Conservation (phyloP, 2,329 filamentous ascomycete species). For the Lanzia echinophila region DNA sequence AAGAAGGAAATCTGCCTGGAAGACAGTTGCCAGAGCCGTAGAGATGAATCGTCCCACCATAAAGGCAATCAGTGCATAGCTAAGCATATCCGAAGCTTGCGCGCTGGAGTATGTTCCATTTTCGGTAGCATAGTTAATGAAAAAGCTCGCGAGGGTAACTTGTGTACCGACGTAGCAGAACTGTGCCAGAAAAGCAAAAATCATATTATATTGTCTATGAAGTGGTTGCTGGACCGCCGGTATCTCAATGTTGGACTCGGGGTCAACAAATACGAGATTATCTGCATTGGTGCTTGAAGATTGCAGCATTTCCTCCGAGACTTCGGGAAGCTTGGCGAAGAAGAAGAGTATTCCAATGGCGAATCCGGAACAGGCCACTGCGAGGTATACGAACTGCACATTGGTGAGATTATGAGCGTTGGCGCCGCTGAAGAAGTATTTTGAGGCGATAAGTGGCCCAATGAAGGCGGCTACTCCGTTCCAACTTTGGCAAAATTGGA, state of each 20-base stretch:
- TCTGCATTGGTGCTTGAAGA: slow-evolving; percentile 28
- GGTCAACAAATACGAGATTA: slow-evolving; percentile 45
- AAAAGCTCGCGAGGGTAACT: slow-evolving; percentile 58
- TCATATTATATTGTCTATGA: slow-evolving; percentile 65
- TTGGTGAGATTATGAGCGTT: slow-evolving; percentile 62
- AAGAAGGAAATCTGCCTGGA: slow-evolving; percentile 41
- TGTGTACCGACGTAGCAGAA: slow-evolving; percentile 75
- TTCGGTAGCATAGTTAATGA: slow-evolving; percentile 67
- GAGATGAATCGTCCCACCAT: slow-evolving; percentile 66
- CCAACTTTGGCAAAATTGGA: slow-evolving; percentile 68
- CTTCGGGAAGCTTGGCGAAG: slow-evolving; percentile 57
- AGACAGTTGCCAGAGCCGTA: slow-evolving; percentile 37
- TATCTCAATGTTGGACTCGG: slow-evolving; percentile 37
- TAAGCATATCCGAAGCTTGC: slow-evolving; percentile 59
- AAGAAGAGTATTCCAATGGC: slow-evolving; percentile 60
- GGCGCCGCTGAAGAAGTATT: slow-evolving; percentile 58
- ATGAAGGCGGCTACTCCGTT: slow-evolving; percentile 69
- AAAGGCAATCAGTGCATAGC: slow-evolving; percentile 68
- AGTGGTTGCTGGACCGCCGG: slow-evolving; percentile 43
- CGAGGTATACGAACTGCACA: slow-evolving; percentile 81
- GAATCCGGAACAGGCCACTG: slow-evolving; percentile 67
- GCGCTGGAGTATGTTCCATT: slow-evolving; percentile 45
- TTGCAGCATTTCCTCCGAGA: slow-evolving; percentile 39
- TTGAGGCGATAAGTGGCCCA: slow-evolving; percentile 65
- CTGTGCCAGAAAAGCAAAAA: slow-evolving; percentile 69